Evolutionary conservation across 169 alveolate genomes (phyloP).

Genomic region (Cryptosporidium meleagridis): DNA sequence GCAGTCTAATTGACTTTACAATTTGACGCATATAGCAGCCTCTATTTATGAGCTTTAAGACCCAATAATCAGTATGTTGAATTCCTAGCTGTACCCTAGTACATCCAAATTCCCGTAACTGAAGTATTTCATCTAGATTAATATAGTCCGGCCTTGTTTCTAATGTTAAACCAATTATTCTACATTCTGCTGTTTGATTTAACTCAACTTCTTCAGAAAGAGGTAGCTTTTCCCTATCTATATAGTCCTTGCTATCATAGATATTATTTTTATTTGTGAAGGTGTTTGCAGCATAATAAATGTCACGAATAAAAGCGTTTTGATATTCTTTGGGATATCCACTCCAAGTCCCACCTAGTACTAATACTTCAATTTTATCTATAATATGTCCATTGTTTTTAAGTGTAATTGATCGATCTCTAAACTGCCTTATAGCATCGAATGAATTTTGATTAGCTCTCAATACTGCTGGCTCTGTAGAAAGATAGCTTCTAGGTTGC

Average conservation of each 20-base stretch:
- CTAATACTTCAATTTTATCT: constrained; percentile 93
- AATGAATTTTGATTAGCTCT: constrained; percentile 94
- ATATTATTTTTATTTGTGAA: constrained; percentile 81
- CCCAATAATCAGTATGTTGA: constrained; percentile 91
- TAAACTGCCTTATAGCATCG: constrained; percentile 90
- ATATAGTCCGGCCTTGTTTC: constrained; percentile 95
- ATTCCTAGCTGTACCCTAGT: constrained; percentile 94
- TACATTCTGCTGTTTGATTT: constrained; percentile 80
- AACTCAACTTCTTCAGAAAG: constrained; percentile 81
- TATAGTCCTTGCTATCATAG: constrained; percentile 29
- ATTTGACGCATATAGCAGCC: constrained; percentile 82
- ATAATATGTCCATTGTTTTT: constrained; percentile 91
- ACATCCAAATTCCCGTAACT: constrained; percentile 90
- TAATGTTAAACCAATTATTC: constrained; percentile 85
- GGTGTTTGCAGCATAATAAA: constrained; percentile 93
- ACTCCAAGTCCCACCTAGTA: constrained; percentile 96
- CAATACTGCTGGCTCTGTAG: constrained; percentile 96
- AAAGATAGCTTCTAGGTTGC: constrained; percentile 93
- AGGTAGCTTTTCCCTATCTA: constrained; percentile 71
- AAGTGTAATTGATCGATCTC: constrained; percentile 91
- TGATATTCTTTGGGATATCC: constrained; percentile 91
- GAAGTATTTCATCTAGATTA: constrained; percentile 85
- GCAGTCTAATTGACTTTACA: constrained; percentile 86
- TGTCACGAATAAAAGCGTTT: constrained; percentile 89
- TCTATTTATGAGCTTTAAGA: constrained; percentile 86